phyloP scores from a whole-genome alignment of 352 stramenopile genomes.

The Blastocystis sp. region DNA sequence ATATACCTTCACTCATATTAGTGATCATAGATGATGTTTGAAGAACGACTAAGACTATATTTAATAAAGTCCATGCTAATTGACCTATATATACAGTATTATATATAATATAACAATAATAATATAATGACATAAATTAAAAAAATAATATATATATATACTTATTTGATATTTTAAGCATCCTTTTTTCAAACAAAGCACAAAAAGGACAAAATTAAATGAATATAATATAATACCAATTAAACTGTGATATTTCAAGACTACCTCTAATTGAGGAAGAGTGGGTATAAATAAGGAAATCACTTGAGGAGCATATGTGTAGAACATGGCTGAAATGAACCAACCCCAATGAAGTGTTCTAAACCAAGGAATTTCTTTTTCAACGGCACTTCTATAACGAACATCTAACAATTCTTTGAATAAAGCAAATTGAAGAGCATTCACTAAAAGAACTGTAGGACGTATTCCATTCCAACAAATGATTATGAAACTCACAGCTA shows the following conservation, averaged over 20 bases:
- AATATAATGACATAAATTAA: too few relatives aligned
- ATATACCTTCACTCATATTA: too few relatives aligned
- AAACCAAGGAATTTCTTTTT: conserved; percentile 70
- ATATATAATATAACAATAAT: too few relatives aligned
- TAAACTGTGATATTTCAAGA: conserved; percentile 66
- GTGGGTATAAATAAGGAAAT: conserved; percentile 38
- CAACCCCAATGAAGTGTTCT: conserved; percentile 50
- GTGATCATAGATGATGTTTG: too few relatives aligned
- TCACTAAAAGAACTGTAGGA: too few relatives aligned
- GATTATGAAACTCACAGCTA: too few relatives aligned
- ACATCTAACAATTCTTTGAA: conserved; percentile 68
- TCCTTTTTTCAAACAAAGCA: conserved; percentile 59
- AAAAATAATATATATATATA: not conserved
- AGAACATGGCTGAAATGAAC: conserved; percentile 30
- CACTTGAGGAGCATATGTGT: conserved; percentile 10
- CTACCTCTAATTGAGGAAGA: conserved; percentile 61
- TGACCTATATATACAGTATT: conserved; percentile 47
- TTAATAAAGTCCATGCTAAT: conserved; percentile 68
- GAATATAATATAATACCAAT: conserved; percentile 66
- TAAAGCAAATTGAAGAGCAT: conserved; percentile 45
- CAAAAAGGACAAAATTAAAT: conserved; percentile 61
- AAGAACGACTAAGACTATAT: conserved; percentile 61
- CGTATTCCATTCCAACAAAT: too few relatives aligned
- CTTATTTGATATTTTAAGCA: conserved; percentile 68
- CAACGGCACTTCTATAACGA: conserved; percentile 57